These are phyloP conservation scores for Colletotrichum phormii DNA, from an alignment of 2,329 filamentous ascomycete genomes.

Conservation along the genomic window DNA sequence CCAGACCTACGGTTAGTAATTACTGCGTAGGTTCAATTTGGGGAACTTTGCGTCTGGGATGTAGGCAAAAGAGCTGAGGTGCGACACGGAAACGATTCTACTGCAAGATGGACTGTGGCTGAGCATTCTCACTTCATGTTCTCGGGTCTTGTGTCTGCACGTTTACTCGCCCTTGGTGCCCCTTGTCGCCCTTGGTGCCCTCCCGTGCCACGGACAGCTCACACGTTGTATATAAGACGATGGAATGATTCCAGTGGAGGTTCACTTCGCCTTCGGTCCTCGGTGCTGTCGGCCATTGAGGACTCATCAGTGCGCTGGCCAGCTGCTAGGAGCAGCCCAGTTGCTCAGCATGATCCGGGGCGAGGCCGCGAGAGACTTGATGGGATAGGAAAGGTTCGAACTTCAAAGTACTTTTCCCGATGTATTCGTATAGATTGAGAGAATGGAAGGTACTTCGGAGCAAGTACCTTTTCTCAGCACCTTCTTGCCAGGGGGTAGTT, in stretches of 20 bases:
- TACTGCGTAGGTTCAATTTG: no score
- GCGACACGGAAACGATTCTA: background rate
- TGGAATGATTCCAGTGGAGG: background rate
- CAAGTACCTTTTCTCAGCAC: background rate
- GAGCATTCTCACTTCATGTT: constrained; percentile 1
- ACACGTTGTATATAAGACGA: background rate
- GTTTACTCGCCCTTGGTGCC: background rate
- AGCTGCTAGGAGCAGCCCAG: constrained; percentile 5
- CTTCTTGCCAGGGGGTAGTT: background rate
- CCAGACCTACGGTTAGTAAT: background rate
- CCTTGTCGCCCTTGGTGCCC: background rate
- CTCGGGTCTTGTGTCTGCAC: background rate
- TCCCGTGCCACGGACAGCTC: constrained; percentile 5
- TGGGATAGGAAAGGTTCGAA: background rate
- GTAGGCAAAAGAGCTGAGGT: background rate
- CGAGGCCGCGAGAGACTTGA: background rate
- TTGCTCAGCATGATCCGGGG: background rate
- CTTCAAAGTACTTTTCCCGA: background rate
- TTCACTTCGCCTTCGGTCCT: constrained; percentile 2
- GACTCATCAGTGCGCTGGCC: constrained; percentile 26
- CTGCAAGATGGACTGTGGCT: constrained; percentile 1
- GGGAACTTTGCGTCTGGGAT: background rate
- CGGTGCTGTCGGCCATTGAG: constrained; percentile 13
- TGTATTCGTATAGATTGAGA: background rate
- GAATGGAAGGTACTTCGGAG: background rate